phyloP scores from a whole-genome alignment of 306 rosid species.

The Sindora glabra region DNA sequence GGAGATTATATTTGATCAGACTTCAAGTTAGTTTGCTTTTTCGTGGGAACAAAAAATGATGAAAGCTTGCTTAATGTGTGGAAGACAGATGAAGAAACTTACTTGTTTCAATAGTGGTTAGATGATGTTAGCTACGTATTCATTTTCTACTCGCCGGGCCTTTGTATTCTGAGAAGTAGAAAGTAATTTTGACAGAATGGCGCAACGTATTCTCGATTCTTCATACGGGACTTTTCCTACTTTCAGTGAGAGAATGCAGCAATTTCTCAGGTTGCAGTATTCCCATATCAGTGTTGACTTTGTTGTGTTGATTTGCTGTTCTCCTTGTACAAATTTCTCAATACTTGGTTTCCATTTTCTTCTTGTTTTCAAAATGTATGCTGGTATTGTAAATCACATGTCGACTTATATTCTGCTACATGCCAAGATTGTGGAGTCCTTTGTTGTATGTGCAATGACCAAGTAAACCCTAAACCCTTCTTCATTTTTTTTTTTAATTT shows the following conservation, averaged over 20 bases:
- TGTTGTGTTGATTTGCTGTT: not conserved
- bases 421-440: not conserved
- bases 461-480: not conserved
- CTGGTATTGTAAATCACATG: conserved; percentile 2
- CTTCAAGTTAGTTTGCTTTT: conserved; percentile 18
- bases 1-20: conserved; percentile 36
- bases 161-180: not conserved
- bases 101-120: conserved; percentile 15
- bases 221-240: conserved; percentile 18
- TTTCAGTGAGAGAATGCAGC: conserved; percentile 6
- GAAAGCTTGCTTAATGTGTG: conserved; percentile 25
- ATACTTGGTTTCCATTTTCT: conserved; percentile 11
- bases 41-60: too few relatives aligned
- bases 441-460: not conserved
- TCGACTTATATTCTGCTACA: conserved; percentile 5
- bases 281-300: not conserved
- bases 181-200: not conserved
- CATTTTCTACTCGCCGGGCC: conserved; percentile 12
- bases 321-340: conserved; percentile 24
- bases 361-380: not conserved
- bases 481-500: not conserved
- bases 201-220: conserved; percentile 4
- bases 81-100: conserved; percentile 13
- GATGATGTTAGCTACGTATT: conserved; percentile 27
- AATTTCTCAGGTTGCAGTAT: conserved; percentile 2